Percentiles rank a stretch among this genome's conserved stretches.
These are phyloP conservation scores for Beta vulgaris DNA, from an alignment of 148 eudicot species.

Conservation along the genomic window DNA sequence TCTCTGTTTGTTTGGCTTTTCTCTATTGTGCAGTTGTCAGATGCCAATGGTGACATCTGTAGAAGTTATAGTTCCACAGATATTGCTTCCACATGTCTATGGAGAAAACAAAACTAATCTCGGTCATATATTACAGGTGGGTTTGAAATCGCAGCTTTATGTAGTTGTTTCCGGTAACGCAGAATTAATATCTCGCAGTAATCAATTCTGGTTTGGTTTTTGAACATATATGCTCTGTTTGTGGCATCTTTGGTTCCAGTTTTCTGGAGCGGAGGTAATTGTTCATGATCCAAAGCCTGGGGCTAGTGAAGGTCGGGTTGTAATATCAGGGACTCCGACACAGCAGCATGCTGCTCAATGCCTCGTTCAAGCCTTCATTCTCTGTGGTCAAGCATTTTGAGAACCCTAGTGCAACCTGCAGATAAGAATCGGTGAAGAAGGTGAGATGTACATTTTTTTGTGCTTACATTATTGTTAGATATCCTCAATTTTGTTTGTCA, in stretches of 20 bases:
- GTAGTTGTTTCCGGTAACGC: not conserved
- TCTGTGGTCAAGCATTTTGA: slow-evolving; percentile 45
- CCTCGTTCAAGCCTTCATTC: slow-evolving; percentile 57
- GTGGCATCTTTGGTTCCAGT: slow-evolving; percentile 28
- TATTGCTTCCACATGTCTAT: slow-evolving; percentile 39
- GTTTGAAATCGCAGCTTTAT: slow-evolving; percentile 5
- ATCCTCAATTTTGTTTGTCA: not conserved
- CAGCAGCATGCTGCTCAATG: slow-evolving; percentile 48
- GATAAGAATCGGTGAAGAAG: not conserved
- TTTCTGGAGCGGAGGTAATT: slow-evolving; percentile 52
- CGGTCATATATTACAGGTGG: slow-evolving; percentile 46
- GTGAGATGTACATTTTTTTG: slow-evolving; percentile 23
- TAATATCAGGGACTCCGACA: slow-evolving; percentile 43
- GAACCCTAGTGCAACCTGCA: not conserved
- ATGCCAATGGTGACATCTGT: slow-evolving; percentile 26
- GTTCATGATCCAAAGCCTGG: slow-evolving; percentile 46
- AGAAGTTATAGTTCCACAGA: slow-evolving; percentile 49
- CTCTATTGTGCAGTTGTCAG: slow-evolving; percentile 34
- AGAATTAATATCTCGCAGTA: not conserved
- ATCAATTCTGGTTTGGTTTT: not conserved
- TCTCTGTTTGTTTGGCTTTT: slow-evolving; percentile 1
- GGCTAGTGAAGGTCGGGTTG: slow-evolving; percentile 37
- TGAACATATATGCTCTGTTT: not conserved
- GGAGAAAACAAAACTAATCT: slow-evolving; percentile 48
- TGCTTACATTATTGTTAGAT: slow-evolving; percentile 3